These are phyloP conservation scores for Lepiota brunneoincarnata DNA, from an alignment of 768 basidiomycete species.

Conservation along the genomic window DNA sequence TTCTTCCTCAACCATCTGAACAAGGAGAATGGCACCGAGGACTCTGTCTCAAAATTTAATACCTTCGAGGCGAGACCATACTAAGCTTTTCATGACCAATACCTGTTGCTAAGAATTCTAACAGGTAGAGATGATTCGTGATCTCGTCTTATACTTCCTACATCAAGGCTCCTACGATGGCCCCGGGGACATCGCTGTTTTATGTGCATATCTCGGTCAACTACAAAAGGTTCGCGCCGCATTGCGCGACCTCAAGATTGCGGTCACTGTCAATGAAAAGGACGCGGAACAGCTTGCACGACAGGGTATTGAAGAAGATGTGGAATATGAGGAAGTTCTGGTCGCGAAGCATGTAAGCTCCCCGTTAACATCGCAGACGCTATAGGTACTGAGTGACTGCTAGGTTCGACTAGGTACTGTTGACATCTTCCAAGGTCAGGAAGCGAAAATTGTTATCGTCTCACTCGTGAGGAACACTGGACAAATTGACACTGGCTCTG, in stretches of 20 bases:
- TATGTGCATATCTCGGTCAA: too few relatives aligned
- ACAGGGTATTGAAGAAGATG: constrained; percentile 43
- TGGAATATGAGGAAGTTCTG: constrained; percentile 32
- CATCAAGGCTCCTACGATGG: too few relatives aligned
- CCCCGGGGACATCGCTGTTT: too few relatives aligned
- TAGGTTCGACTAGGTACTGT: constrained; percentile 72
- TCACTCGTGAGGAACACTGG: too few relatives aligned
- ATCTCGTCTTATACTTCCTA: constrained; percentile 44
- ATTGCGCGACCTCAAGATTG: too few relatives aligned
- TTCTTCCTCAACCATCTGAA: constrained; percentile 68
- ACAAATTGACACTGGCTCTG: too few relatives aligned
- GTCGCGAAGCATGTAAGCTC: constrained; percentile 49
- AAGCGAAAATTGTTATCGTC: too few relatives aligned
- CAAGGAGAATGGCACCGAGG: constrained; percentile 55
- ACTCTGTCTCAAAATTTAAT: constrained; percentile 65
- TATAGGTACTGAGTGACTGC: background rate
- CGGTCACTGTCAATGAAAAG: too few relatives aligned
- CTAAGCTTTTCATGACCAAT: background rate
- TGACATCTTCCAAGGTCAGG: too few relatives aligned
- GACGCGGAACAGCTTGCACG: constrained; percentile 54
- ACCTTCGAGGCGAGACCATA: constrained; percentile 66
- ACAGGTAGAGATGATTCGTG: constrained; percentile 43
- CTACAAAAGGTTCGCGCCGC: too few relatives aligned
- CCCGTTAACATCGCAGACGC: background rate
- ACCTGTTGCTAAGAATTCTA: background rate